Evolutionary conservation across 106 monocot genomes (phyloP).

Genomic region (Dendrobium catenatum): DNA sequence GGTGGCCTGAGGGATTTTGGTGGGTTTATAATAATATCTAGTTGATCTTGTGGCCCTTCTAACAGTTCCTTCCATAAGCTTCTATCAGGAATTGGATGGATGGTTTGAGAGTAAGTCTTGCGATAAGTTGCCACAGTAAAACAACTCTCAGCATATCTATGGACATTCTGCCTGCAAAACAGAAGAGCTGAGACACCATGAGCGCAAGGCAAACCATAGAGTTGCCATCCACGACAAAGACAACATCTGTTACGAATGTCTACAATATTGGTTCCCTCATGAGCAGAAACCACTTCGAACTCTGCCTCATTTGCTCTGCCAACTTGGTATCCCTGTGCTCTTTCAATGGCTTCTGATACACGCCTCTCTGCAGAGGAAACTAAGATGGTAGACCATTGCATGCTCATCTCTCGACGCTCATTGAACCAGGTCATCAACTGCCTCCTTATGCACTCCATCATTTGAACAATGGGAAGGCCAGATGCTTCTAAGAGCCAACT

Average conservation of each 20-base stretch:
- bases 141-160: constrained; percentile 84
- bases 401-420: constrained; percentile 77
- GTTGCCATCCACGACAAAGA: constrained; percentile 87
- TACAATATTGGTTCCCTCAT: constrained; percentile 78
- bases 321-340: constrained; percentile 61
- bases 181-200: constrained; percentile 85
- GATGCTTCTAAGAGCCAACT: constrained; percentile 88
- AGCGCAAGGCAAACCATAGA: constrained; percentile 88
- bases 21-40: constrained; percentile 53
- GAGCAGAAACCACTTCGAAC: constrained; percentile 70
- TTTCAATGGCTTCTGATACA: constrained; percentile 65
- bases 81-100: constrained; percentile 93
- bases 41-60: constrained; percentile 21
- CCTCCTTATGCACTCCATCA: constrained; percentile 85
- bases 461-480: constrained; percentile 85
- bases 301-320: constrained; percentile 84
- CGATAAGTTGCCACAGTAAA: constrained; percentile 88
- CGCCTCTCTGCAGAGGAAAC: constrained; percentile 72
- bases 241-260: constrained; percentile 92
- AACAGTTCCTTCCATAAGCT: constrained; percentile 73
- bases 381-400: constrained; percentile 73
- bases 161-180: constrained; percentile 84
- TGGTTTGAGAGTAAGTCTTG: constrained; percentile 88
- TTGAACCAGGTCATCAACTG: constrained; percentile 99
- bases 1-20: constrained; percentile 84